phyloP scores from a whole-genome alignment of 2,329 filamentous ascomycete genomes.

The Thielaviopsis musarum region DNA sequence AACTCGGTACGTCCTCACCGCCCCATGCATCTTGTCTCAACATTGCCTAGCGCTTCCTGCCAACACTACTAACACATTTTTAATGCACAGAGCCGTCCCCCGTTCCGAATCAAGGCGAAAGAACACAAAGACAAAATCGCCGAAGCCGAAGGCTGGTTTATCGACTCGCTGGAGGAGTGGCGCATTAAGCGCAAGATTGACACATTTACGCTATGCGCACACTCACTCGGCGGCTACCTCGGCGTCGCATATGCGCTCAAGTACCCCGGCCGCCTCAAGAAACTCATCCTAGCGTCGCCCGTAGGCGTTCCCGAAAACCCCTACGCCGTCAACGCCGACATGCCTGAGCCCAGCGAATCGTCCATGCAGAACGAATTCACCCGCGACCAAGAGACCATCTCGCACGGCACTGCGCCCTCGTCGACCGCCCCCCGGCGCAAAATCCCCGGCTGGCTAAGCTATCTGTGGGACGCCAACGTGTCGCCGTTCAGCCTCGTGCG shows the following conservation, averaged over 20 bases:
- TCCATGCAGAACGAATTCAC: slow-evolving; percentile 63
- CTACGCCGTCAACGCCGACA: slow-evolving; percentile 62
- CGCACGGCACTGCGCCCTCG: slow-evolving; percentile 21
- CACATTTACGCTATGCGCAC: slow-evolving; percentile 80
- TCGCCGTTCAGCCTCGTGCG: slow-evolving; percentile 87
- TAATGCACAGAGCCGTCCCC: slow-evolving; percentile 39
- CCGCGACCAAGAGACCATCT: slow-evolving; percentile 47
- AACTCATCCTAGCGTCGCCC: slow-evolving; percentile 85
- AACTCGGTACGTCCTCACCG: slow-evolving; percentile 35
- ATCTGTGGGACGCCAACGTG: slow-evolving; percentile 93
- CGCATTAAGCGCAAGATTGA: slow-evolving; percentile 75
- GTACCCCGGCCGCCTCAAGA: slow-evolving; percentile 87
- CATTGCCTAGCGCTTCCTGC: no score
- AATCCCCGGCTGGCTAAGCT: slow-evolving; percentile 72
- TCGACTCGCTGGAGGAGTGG: slow-evolving; percentile 95
- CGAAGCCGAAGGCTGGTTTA: slow-evolving; percentile 90
- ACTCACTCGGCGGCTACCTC: slow-evolving; percentile 88
- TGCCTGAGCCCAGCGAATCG: slow-evolving; percentile 62
- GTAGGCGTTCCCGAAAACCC: slow-evolving; percentile 92
- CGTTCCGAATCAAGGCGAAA: slow-evolving; percentile 74
- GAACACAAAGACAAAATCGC: slow-evolving; percentile 61
- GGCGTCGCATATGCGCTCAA: slow-evolving; percentile 91
- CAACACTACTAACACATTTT: neutral
- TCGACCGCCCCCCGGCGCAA: slow-evolving; percentile 29
- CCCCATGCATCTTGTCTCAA: neutral